Percentiles rank a stretch among this genome's conserved stretches.
These are phyloP conservation scores for Petunia axillaris DNA, from an alignment of 257 asterid genomes.

Conservation along the genomic window DNA sequence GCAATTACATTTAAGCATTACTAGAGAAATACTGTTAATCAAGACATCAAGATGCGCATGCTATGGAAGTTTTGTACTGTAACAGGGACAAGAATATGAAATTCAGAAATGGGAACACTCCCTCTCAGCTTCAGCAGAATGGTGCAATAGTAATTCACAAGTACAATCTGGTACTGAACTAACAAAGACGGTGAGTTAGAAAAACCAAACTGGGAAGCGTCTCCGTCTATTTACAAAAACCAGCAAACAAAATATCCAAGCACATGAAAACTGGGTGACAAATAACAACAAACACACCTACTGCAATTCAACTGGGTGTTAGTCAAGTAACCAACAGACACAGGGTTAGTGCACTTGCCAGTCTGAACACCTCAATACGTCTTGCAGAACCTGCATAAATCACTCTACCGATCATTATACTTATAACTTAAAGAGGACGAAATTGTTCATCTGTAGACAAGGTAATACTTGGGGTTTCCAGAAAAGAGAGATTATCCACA, in stretches of 20 bases:
- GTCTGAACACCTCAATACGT: background rate
- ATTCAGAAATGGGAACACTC: background rate
- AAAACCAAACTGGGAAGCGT: slow-evolving; percentile 5
- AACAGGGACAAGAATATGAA: background rate
- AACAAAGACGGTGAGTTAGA: background rate
- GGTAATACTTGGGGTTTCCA: background rate
- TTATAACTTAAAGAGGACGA: background rate
- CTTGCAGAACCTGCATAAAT: slow-evolving; percentile 19
- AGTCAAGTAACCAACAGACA: slow-evolving; percentile 10
- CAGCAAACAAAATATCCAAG: background rate
- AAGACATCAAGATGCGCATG: no score
- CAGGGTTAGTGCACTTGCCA: slow-evolving; percentile 22
- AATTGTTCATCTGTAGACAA: background rate
- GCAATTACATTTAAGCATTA: background rate
- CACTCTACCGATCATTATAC: slow-evolving; percentile 1
- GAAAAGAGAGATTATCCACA: background rate
- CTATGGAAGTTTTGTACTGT: background rate
- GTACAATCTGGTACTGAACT: background rate
- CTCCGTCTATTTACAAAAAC: background rate
- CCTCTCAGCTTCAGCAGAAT: background rate
- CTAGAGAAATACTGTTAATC: background rate
- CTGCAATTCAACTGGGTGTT: slow-evolving; percentile 18
- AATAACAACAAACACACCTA: background rate
- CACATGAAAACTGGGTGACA: background rate
- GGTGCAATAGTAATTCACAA: background rate